A percentile compares a stretch with the other conserved stretches of the same genome.
These are phyloP conservation scores for Excoecaria agallocha DNA, from an alignment of 345 rosid species.

Conservation along the genomic window DNA sequence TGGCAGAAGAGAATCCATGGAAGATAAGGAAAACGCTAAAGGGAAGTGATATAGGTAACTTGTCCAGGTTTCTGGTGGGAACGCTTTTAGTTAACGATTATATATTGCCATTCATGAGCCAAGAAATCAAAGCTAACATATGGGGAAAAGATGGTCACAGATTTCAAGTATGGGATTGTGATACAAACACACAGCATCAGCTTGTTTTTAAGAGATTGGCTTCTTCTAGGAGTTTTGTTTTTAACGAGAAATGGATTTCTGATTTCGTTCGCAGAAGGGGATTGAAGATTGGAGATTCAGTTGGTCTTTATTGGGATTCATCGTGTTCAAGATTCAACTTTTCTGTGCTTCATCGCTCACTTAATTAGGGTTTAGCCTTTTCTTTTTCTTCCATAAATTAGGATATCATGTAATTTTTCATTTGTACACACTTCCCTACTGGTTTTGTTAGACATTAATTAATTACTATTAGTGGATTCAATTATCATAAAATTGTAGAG, in stretches of 20 bases:
- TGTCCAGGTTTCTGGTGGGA: not conserved
- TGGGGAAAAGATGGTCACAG: not conserved
- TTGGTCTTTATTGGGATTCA: constrained; percentile 12
- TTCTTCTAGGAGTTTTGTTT: not conserved
- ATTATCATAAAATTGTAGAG: too few species aligned
- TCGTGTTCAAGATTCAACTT: not conserved
- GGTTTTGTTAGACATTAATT: too few species aligned
- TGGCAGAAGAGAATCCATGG: too few species aligned
- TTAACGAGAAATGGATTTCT: not conserved
- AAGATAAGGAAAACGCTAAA: too few species aligned
- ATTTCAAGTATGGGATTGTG: not conserved
- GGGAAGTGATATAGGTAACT: too few species aligned
- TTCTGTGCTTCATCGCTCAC: not conserved
- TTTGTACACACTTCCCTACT: too few species aligned
- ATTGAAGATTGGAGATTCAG: constrained; percentile 1
- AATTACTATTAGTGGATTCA: too few species aligned
- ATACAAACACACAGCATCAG: constrained; percentile 2
- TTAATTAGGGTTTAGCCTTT: too few species aligned
- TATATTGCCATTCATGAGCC: not conserved
- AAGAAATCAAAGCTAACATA: not conserved
- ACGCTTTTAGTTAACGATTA: not conserved
- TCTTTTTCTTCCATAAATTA: too few species aligned
- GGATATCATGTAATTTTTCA: too few species aligned
- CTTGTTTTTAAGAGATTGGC: constrained; percentile 12
- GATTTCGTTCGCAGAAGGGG: constrained; percentile 10